Evolutionary conservation across 306 rosid species (phyloP).

Genomic region (Hippophae gyantsensis): DNA sequence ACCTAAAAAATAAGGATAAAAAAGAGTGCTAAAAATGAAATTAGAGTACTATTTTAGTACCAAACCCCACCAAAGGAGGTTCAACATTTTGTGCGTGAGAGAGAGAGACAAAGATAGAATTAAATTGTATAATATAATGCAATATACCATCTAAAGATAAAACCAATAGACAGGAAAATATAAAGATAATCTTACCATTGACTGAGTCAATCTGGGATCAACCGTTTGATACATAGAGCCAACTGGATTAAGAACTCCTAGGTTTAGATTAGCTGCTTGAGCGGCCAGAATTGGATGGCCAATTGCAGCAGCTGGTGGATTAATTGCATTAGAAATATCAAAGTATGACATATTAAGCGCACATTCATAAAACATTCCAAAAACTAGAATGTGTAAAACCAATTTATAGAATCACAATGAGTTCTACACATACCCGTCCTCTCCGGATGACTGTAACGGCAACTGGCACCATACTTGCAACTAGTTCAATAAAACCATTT

Average conservation of each 20-base stretch:
- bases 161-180: background rate
- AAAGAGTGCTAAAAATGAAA: too few species aligned
- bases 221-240: conserved; percentile 62
- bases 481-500: conserved; percentile 35
- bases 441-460: conserved; percentile 98
- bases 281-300: conserved; percentile 46
- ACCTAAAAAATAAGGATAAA: too few species aligned
- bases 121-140: background rate
- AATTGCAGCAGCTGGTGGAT: conserved; percentile 41
- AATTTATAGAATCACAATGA: conserved; percentile 20
- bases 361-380: conserved; percentile 7
- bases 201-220: conserved; percentile 58
- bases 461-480: conserved; percentile 83
- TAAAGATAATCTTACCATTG: conserved; percentile 42
- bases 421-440: conserved; percentile 46
- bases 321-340: conserved; percentile 42
- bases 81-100: too few species aligned
- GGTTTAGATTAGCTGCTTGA: conserved; percentile 54
- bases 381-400: background rate
- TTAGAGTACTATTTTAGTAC: too few species aligned
- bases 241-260: conserved; percentile 58
- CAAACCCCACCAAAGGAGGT: too few species aligned
- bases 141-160: background rate
- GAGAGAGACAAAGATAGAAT: background rate
- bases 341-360: conserved; percentile 5